Evolutionary conservation across 768 basidiomycete genomes (phyloP), one percentile per base, ranked within the genome.

Genomic region (Pleurotus salmoneostramineus): DNA sequence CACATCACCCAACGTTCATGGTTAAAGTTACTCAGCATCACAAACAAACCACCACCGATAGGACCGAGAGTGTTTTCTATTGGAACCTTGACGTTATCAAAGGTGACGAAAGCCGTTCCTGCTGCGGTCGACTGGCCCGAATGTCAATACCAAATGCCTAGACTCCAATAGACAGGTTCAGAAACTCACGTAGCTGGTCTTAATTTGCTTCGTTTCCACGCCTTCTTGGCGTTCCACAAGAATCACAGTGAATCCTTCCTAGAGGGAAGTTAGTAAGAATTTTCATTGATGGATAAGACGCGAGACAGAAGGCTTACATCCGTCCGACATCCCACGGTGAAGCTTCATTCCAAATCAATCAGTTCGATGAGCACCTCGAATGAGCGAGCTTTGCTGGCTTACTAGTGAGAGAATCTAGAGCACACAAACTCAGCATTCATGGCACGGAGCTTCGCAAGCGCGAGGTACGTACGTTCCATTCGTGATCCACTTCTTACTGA

Each of bases 1-100:
- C 82, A 84, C 89, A 94, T 95, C 55, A 91, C 88, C 93, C 91
- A 95, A 66, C 91, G 87, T 68, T 95, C 95, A 72, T 95, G 93
- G 70, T 95, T 96, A 74, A 96, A 97, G 74, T 97, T 97, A 61
- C 84, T 77, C 31, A 75, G 69, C 69, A 78, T 81, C 32, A 74
- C 71, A 56, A 69, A 71, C 27, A 74, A 67, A 2, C 71, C 72
- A 15, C 65, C 62, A 4, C 91, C 84, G 65, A 90, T 90, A 2
- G 82, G 80, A 1, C 93, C 94, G 31, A 97, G 80, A 21, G 88
- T 89, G 69, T 95, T 91, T 65, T 83, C 89, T 1, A 88, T 83
- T 5, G 93, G 93, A 0, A 95, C 92, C 64, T 86, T 87, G 54
- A 89, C 91, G 58, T 89, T 84, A 57, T 93, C 89, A 62, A 90